These are phyloP conservation scores for Stylonectria norvegica DNA, from an alignment of 2,329 filamentous ascomycete species.

Conservation along the genomic window DNA sequence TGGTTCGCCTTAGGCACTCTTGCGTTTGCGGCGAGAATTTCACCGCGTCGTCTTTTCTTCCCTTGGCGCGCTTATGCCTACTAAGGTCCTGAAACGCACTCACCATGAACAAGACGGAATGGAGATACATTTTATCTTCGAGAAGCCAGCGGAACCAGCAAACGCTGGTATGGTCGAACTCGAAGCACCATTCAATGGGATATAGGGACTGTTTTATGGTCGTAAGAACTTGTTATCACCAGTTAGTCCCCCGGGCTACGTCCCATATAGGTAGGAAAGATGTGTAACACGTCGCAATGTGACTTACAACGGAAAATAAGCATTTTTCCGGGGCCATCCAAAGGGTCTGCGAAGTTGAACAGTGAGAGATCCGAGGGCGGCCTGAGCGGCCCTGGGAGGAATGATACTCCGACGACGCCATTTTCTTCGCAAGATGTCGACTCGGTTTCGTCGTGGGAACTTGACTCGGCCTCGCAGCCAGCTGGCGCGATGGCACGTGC, in stretches of 20 bases:
- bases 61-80: neutral
- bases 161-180: conserved; percentile 16
- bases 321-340: conserved; percentile 10
- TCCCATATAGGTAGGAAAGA: too few relatives aligned
- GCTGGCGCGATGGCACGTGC: neutral
- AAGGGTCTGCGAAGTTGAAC: conserved; percentile 18
- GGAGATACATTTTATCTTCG: conserved; percentile 24
- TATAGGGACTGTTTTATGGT: conserved; percentile 28
- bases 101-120: conserved; percentile 25
- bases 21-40: conserved; percentile 14
- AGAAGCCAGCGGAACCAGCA: conserved; percentile 31
- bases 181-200: conserved; percentile 28
- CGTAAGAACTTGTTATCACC: conserved; percentile 27
- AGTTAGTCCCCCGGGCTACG: too few relatives aligned
- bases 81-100: conserved; percentile 18
- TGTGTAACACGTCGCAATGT: neutral
- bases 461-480: neutral
- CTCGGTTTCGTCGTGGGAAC: neutral
- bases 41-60: neutral
- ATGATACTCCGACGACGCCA: conserved; percentile 9
- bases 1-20: conserved; percentile 14
- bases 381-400: conserved; percentile 10
- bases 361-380: conserved; percentile 17
- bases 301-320: conserved; percentile 18
- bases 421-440: neutral